phyloP scores from a whole-genome alignment of 768 basidiomycete genomes.

The Leccinum boreale region DNA sequence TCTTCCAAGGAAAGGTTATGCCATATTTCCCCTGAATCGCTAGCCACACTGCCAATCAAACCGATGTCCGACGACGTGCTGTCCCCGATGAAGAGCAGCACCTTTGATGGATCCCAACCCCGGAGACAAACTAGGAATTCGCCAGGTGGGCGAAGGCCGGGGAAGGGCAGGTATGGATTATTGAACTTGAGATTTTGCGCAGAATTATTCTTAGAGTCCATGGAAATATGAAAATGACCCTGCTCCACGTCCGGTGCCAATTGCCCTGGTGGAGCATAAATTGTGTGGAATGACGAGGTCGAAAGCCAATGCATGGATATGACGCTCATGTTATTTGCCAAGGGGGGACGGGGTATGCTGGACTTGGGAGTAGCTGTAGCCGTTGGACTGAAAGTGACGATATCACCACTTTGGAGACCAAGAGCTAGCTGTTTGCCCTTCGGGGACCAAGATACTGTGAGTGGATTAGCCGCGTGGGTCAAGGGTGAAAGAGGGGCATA shows the following conservation, averaged over 20 bases:
- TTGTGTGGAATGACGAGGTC: conserved; percentile 62
- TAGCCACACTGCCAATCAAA: conserved; percentile 34
- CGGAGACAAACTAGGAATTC: conserved; percentile 38
- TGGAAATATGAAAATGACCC: conserved; percentile 37
- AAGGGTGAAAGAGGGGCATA: conserved; percentile 4
- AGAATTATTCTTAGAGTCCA: conserved; percentile 41
- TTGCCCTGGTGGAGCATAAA: conserved; percentile 49
- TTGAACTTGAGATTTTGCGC: conserved; percentile 37
- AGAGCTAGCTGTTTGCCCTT: conserved; percentile 84
- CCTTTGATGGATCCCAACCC: conserved; percentile 43
- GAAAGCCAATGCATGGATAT: conserved; percentile 67
- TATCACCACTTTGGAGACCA: conserved; percentile 66
- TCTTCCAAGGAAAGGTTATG: conserved; percentile 46
- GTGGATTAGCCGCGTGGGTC: conserved; percentile 4
- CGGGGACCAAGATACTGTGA: conserved; percentile 79
- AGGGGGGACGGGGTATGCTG: conserved; percentile 54
- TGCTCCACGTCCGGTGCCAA: conserved; percentile 40
- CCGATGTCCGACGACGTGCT: conserved; percentile 51
- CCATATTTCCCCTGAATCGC: conserved; percentile 37
- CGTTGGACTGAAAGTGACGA: conserved; percentile 61
- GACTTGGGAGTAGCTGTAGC: conserved; percentile 54
- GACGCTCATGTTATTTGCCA: conserved; percentile 42
- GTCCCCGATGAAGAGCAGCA: conserved; percentile 46
- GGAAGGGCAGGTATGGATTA: conserved; percentile 42
- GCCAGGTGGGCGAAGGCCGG: conserved; percentile 45